A percentile compares a stretch with the other conserved stretches of the same genome.
phyloP scores from a whole-genome alignment of 192 early-diverging fungal species.

The Geosiphon pyriformis region DNA sequence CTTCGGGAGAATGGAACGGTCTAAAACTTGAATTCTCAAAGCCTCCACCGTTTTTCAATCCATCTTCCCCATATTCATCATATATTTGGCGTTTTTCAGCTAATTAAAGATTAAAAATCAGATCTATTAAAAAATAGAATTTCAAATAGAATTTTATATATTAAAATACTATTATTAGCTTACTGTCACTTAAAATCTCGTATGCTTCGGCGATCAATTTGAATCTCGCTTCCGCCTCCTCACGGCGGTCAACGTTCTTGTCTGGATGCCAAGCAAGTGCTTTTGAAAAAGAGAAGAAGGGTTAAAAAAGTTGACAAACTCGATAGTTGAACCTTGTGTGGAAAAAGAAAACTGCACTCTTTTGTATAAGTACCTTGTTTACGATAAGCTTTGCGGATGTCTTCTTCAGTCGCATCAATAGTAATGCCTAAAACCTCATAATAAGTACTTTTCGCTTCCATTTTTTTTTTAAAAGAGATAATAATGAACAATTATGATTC shows the following conservation, averaged over 20 bases:
- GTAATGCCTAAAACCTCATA: conserved; percentile 84
- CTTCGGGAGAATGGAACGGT: conserved; percentile 31
- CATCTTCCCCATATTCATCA: conserved; percentile 26
- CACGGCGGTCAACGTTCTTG: conserved; percentile 61
- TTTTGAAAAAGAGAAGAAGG: neutral
- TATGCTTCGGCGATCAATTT: conserved; percentile 32
- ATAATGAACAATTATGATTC: too few relatives aligned
- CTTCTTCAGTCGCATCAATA: conserved; percentile 68
- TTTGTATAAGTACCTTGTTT: conserved; percentile 46
- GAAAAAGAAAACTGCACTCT: neutral
- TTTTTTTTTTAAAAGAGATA: neutral
- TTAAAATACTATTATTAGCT: neutral
- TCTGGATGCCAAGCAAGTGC: conserved; percentile 81
- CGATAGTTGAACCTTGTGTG: neutral
- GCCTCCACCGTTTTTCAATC: conserved; percentile 4
- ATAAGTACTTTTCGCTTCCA: conserved; percentile 41
- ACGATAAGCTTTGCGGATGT: conserved; percentile 80
- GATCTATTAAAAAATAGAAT: neutral
- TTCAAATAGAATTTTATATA: neutral
- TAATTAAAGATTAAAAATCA: neutral
- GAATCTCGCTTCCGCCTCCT: conserved; percentile 53
- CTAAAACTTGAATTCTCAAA: neutral
- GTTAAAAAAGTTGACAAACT: neutral
- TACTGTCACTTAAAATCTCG: conserved; percentile 36
- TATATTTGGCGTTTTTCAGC: conserved; percentile 31